Base-by-base conservation (phyloP, 2,329 filamentous ascomycete genomes). In the Emericellopsis atlantica region DNA sequence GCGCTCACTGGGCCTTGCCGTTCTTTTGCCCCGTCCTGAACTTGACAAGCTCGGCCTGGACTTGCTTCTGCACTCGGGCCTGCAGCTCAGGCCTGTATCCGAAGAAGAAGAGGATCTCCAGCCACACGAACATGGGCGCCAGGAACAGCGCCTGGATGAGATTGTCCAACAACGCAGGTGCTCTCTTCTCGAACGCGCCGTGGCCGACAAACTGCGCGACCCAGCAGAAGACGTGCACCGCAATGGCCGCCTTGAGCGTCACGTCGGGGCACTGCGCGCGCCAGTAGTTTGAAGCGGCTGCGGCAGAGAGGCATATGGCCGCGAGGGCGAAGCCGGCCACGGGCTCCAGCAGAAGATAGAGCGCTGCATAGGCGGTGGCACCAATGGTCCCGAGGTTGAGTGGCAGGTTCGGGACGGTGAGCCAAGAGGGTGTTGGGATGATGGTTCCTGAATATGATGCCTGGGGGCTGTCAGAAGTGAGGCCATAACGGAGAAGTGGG, bases 81-180 rank as follows among this genome's bases (percentile, higher is more conserved):
- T 90, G 87, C 50, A 98, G 69, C 59, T 94, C 88, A 2, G 81
- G 84, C 44, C 92, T 77, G 62, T 96, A 98, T 38, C 92, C 92
- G 39, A 93, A 75, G 53, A 72, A 79, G 68, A 98, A 98, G 22
- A 98, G 71, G 21, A 93, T 65, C 66, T 96, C 89, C 52, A 98
- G 82, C 85, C 92, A 98, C 44, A 96, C 90, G 52, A 96, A 98
- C 54, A 98, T 82, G 8, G 92, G 92, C 0, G 92, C 92, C 21
- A 96, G 71, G 54, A 96, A 90, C 48, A 96, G 61, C 23, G 92
- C 89, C 63, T 96, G 92, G 37, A 93, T 71, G 34, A 96, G 64
- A 54, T 95, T 96, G 63, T 96, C 89, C 37, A 96, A 66, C 47
- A 96, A 65, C 5, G 89, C 90, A 7, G 90, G 92, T 3, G 89